phyloP scores from a whole-genome alignment of 441 rosid genomes.

The Corymbia calophylla region DNA sequence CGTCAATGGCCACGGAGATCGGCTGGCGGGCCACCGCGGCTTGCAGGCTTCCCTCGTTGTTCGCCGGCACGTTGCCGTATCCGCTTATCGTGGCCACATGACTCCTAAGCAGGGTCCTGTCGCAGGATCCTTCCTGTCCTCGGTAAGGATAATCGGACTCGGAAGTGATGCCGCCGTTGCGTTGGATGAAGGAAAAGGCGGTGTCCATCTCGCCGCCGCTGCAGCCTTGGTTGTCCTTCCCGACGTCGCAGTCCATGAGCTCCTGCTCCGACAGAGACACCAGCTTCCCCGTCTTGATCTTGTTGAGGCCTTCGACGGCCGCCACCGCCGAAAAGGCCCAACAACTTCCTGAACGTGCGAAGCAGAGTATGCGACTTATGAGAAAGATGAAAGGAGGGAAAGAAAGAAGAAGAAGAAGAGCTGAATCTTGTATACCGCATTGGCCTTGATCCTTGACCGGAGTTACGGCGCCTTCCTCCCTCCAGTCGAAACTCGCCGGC shows the following conservation, averaged over 20 bases:
- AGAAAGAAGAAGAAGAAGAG: background rate
- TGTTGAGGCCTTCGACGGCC: background rate
- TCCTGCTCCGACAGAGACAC: constrained; percentile 10
- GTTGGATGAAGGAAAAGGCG: background rate
- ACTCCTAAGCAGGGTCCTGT: background rate
- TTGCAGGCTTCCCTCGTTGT: background rate
- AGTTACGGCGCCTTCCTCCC: constrained; percentile 8
- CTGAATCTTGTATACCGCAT: background rate
- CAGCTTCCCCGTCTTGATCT: constrained; percentile 1
- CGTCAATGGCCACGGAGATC: constrained; percentile 1
- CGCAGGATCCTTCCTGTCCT: background rate
- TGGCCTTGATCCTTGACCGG: constrained; percentile 11
- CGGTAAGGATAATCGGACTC: constrained; percentile 6
- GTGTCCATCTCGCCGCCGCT: constrained; percentile 4
- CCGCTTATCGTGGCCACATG: background rate
- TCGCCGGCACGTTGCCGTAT: background rate
- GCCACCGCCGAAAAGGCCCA: constrained; percentile 10
- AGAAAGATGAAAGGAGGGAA: background rate
- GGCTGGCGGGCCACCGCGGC: background rate
- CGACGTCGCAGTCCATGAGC: constrained; percentile 7
- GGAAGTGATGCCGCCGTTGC: constrained; percentile 1
- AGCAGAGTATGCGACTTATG: background rate
- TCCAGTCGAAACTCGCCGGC: constrained; percentile 6
- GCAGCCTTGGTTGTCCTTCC: background rate
- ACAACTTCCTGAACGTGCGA: constrained; percentile 1